Evolutionary conservation across 176 grass and related monocot species (phyloP).

Genomic region (Bonia amplexicaulis): DNA sequence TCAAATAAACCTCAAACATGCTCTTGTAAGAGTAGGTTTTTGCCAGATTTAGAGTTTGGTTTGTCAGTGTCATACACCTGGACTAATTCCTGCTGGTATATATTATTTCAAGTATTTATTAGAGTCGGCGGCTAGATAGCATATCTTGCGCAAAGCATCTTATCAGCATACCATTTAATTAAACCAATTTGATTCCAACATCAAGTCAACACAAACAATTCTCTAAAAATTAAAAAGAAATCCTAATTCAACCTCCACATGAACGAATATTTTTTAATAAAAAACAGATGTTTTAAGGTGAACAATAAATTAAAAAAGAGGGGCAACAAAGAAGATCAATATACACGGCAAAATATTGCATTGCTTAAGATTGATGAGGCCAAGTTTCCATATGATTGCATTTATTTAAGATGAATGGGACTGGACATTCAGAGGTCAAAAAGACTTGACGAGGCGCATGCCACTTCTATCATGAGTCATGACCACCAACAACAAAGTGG

Average conservation of each 20-base stretch:
- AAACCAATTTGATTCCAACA: neutral
- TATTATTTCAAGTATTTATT: neutral
- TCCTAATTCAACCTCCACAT: neutral
- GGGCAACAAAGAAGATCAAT: neutral
- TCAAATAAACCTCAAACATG: neutral
- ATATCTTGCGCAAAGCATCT: neutral
- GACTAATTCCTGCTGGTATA: neutral
- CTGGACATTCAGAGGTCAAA: neutral
- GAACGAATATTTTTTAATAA: neutral
- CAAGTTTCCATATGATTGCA: neutral
- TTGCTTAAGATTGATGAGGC: neutral
- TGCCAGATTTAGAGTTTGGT: neutral
- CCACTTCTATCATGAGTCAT: neutral
- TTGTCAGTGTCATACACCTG: neutral
- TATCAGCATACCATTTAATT: neutral
- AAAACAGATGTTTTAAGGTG: neutral
- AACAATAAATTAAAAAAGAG: neutral
- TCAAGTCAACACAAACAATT: conserved; percentile 8
- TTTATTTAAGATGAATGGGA: neutral
- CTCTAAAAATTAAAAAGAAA: neutral
- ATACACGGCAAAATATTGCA: neutral
- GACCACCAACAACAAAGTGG: neutral
- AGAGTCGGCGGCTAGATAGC: neutral
- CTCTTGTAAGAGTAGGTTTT: neutral
- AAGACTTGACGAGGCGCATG: neutral